Evolutionary conservation across 2,329 filamentous ascomycete species (phyloP), one percentile per base, ranked within the genome.

Genomic region (Cercospora berteroae): DNA sequence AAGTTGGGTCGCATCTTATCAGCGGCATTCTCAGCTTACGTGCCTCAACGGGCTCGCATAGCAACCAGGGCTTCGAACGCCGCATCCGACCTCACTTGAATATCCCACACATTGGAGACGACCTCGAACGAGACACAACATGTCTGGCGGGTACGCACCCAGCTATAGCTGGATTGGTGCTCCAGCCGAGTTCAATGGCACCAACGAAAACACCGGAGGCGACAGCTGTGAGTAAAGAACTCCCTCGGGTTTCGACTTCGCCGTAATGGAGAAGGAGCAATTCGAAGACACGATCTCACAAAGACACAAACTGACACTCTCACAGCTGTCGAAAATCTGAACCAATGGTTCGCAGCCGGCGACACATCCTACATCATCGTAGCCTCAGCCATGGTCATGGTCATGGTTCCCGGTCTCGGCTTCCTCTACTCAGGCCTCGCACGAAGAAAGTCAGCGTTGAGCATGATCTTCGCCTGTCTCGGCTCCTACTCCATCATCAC

Each of bases 351-450:
- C 82, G 86, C 92, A 73, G 84, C 93, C 5, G 95, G 95, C 76
- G 95, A 99, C 81, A 90, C 94, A 82, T 92, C 94, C 78, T 98
- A 92, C 83, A 98, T 98, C 80, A 86, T 98, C 80, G 81, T 98
- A 75, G 86, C 91, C 68, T 88, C 94, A 69, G 94, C 92, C 79
- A 96, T 98, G 90, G 94, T 98, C 72, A 82, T 98, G 83, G 83
- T 97, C 81, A 99, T 98, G 95, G 86, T 98, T 31, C 95, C 95
- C 31, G 95, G 95, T 75, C 94, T 99, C 75, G 94, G 93, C 65
- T 97, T 99, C 82, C 88, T 99, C 72, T 99, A 99, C 84, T 97
- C 94, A 12, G 95, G 95, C 73, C 90, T 98, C 73, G 94, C 95
- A n/a, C 90, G 95, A 73, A 89, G 95, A 85, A 99, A 99, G 84